Evolutionary conservation across 495 filamentous ascomycete genomes (phyloP), one percentile per base, ranked within the genome.

Genomic region (Daldinia childiae): DNA sequence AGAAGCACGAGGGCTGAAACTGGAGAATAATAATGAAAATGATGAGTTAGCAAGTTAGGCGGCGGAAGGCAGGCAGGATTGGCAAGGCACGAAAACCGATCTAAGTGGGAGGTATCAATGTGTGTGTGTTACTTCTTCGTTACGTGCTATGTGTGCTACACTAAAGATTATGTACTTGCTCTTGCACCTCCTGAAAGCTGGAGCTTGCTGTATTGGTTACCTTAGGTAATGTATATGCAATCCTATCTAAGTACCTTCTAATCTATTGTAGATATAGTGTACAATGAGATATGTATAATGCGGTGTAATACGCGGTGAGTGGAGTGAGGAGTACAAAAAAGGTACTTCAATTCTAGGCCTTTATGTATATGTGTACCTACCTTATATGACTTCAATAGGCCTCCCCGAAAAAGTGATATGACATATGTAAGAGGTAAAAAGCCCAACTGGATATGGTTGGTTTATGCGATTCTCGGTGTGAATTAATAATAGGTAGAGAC

Each of bases 1-100:
- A 12, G 38, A 66, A 66, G 70, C 70, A 73, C 65, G 70, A 66
- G 66, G 62, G 62, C 66, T 66, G 70, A 68, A 62, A 73, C 61
- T 68, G 55, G 56, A 68, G 59, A 58, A 51, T 15, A 66, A 58
- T 59, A 34, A 66, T 69, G 62, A 61, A 66, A 62, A 41, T 68
- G 69, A 66, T 58, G 26, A 57, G 68, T 65, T 56, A 65, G 39
- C 48, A 38, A 5, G 43, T 48, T 48, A 48, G 50, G 50, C 50
- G 26, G 50, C 24, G 50, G 50, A 30, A 54, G 50, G 34, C 41
- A 64, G 60, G 56, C 59, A 56, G 30, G 64, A 60, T 64, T 60
- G 61, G 17, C 64, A 68, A 72, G 69, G 69, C 62, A 72, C 45
- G 29, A 27, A 62, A 64, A 38, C 26, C 24, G 15, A 60, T 15